Evolutionary conservation across 129 eudicot genomes (phyloP), one percentile per base, ranked within the genome.

Genomic region (Arctium lappa): DNA sequence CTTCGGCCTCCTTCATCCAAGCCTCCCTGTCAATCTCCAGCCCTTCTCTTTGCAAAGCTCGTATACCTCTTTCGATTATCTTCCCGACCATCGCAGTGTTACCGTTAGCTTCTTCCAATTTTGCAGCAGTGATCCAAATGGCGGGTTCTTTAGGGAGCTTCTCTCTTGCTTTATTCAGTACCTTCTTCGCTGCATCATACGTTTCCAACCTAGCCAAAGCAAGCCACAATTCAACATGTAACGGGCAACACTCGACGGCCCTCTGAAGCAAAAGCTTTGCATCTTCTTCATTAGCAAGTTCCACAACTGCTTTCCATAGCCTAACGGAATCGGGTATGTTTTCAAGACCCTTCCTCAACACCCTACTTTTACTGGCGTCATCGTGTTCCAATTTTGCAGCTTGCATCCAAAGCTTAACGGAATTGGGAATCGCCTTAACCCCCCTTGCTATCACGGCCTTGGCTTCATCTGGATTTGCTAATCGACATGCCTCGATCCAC

Each of bases 1-100:
- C 97, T 88, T 95, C 99, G 1, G 97, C 99, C 80, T 95, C 99
- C 83, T 88, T 95, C 97, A 95, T 91, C 99, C 99, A 93, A 38
- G 90, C 91, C 81, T 95, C 97, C 13, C 97, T 73, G 65, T 95
- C 99, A 74, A 95, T 93, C 72, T 87, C 97, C 13, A 95, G 60
- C 11, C 94, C 91, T 86, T 91, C 98, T 71, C 91, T 87, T 79
- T 95, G 97, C 75, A 93, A 87, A 72, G 98, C 92, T 78, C 93
- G 85, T 33, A 93, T 95, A 91, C 93, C 99, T 89, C 97, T 90
- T 78, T 95, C 97, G 31, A 95, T 91, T 18, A 95, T 87, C 90
- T 91, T 93, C 79, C 91, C 98, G 65, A 91, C 97, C 97, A 91
- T 89, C 0, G 83, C 82, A 31, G 88, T 91, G 74, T 91, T 95